Conservation (phyloP, 805 yeast genomes). For the Yarrowia divulgata region DNA sequence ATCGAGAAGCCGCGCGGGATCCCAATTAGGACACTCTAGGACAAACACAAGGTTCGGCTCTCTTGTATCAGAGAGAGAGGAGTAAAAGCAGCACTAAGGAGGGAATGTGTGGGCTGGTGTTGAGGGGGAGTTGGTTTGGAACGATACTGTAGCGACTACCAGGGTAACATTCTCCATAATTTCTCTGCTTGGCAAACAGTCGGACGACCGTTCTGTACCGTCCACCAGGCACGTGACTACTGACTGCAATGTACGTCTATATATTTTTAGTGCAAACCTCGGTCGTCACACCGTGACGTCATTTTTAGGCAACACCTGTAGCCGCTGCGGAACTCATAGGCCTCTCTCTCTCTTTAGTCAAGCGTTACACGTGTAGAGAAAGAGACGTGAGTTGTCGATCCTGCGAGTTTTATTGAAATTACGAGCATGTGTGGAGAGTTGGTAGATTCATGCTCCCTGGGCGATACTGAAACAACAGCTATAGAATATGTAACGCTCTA, state of each 20-base stretch:
- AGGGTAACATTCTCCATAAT: no score
- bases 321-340: not conserved
- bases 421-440: not conserved
- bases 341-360: not conserved
- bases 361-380: conserved; percentile 22
- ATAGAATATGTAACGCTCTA: no score
- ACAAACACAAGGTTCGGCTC: not conserved
- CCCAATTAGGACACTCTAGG: conserved; percentile 15
- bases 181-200: no score
- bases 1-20: conserved; percentile 31
- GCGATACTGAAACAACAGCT: no score
- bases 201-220: no score
- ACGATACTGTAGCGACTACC: no score
- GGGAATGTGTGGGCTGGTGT: not conserved
- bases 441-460: no score
- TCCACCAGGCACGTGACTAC: no score
- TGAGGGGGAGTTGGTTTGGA: not conserved
- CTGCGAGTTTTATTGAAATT: no score
- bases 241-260: no score
- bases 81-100: not conserved
- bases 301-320: not conserved
- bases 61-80: not conserved
- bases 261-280: not conserved
- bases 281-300: not conserved
- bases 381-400: conserved; percentile 4